Evolutionary conservation across 768 basidiomycete genomes (phyloP), one percentile per base, ranked within the genome.

Genomic region (Hygrophorus russula): DNA sequence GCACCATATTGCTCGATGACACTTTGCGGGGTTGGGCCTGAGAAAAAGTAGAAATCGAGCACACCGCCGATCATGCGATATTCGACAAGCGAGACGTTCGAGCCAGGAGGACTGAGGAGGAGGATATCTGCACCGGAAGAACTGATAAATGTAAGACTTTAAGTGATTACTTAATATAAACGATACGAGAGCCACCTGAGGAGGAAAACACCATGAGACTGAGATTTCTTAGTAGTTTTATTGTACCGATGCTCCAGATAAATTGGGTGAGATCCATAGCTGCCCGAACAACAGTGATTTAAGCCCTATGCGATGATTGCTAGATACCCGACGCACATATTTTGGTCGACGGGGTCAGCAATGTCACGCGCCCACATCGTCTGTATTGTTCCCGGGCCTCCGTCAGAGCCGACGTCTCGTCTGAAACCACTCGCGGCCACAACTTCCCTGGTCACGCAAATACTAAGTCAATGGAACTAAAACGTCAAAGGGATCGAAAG

Each of bases 21-120:
- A 12, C 56, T 53, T 30, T 58, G 56, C 28, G 71, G 61, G 37
- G 15, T 70, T 60, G 57, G 75, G 46, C 80, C 80, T 13, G 76
- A 73, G 55, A 87, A 71, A 62, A 83, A 86, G 65, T 86, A 87
- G 49, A 88, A 76, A 59, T 87, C 81, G 27, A 88, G 61, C 0
- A 77, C 78, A 13, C 86, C 85, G 4, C 86, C 85, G 36, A 89
- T 62, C 56, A 78, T 63, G 36, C 85, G 68, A 54, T 88, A 90
- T 51, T 89, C 68, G 17, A 89, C 66, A 3, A 83, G 61, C 1
- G 81, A 82, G 9, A 66, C 64, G n/a, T 63, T 59, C 0, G 78
- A 71, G 18, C 52, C 58, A 5, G 67, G 67, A 24, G 76, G 85
- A 4, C 74, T 81, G 47, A 71, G 63, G 14, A 86, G 57, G 53